Base-by-base conservation (phyloP, 2,329 filamentous ascomycete species). In the Lachnellula willkommii region DNA sequence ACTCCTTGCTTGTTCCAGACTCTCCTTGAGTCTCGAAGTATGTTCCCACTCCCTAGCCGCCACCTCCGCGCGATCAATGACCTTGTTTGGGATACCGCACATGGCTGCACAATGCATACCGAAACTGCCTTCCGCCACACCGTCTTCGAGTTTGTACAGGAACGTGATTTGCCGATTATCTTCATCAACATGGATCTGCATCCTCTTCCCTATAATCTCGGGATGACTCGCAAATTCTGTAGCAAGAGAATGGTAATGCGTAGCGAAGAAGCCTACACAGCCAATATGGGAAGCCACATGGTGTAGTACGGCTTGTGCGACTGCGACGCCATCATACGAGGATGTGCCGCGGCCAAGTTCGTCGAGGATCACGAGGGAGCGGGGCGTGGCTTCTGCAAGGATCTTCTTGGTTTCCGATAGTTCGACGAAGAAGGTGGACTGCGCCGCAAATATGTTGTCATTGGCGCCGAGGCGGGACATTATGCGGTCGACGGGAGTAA, bases 81-180 rank as follows among this genome's bases (percentile, higher is more conserved):
- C 85, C 54, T 85, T 85, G 46, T 78, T 77, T 0, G 90, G 84
- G 61, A 99, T 97, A 1, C 94, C 94, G 66, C 94, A 99, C 94
- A 99, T 99, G 58, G 90, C 87, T 1, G 94, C 94, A 69, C 94
- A 99, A 72, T 99, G 94, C 94, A 99, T 99, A 66, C 94, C 94
- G 68, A 97, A 99, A 68, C 90, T 95, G 15, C 94, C 94, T 72
- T 97, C 92, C 0, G 94, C 94, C 9, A 97, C 90, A 1, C 94
- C 94, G 14, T 90, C 83, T 72, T 97, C 94, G 0, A 99, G 81
- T 67, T 90, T 92, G 75, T 99, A 99, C 54, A 99, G 71, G 74
- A 99, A 99, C 0, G 93, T 96, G n/a, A 99, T 85, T n/a, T 86
- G 84, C 24, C 90, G 82, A 56, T 90, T 81, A 47, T 80, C 82